These are phyloP conservation scores for Ceratocystiopsis minuta DNA, from an alignment of 2,329 filamentous ascomycete species.

Conservation along the genomic window DNA sequence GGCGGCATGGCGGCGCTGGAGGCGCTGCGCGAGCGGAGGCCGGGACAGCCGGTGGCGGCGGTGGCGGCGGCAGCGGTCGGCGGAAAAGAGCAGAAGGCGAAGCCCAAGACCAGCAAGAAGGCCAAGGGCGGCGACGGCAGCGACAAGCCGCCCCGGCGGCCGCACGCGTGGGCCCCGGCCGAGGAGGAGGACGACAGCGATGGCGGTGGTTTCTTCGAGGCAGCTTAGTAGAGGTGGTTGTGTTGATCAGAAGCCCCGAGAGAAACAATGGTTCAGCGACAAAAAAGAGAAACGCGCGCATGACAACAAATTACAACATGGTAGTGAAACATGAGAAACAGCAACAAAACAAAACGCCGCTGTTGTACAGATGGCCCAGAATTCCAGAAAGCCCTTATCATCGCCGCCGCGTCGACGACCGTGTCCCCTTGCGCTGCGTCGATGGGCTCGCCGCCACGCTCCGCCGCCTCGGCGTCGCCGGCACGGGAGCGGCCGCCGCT, in stretches of 20 bases:
- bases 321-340: background rate
- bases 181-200: conserved; percentile 4
- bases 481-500: conserved; percentile 1
- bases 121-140: background rate
- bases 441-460: background rate
- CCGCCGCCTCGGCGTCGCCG: conserved; percentile 3
- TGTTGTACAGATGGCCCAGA: no score
- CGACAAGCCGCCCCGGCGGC: background rate
- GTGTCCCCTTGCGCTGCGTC: conserved; percentile 15
- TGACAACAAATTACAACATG: no score
- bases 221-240: no score
- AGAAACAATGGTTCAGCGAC: no score
- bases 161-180: background rate
- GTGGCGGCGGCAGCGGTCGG: no score
- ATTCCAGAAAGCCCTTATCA: conserved; percentile 5
- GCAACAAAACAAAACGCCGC: background rate
- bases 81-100: no score
- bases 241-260: no score
- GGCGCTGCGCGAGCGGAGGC: conserved; percentile 33
- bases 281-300: no score
- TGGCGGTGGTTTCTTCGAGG: conserved; percentile 41
- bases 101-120: conserved; percentile 6
- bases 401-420: conserved; percentile 16
- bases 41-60: background rate
- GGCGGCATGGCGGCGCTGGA: conserved; percentile 36